phyloP scores from a whole-genome alignment of 2,329 filamentous ascomycete genomes.

The Diaporthe vaccinii region DNA sequence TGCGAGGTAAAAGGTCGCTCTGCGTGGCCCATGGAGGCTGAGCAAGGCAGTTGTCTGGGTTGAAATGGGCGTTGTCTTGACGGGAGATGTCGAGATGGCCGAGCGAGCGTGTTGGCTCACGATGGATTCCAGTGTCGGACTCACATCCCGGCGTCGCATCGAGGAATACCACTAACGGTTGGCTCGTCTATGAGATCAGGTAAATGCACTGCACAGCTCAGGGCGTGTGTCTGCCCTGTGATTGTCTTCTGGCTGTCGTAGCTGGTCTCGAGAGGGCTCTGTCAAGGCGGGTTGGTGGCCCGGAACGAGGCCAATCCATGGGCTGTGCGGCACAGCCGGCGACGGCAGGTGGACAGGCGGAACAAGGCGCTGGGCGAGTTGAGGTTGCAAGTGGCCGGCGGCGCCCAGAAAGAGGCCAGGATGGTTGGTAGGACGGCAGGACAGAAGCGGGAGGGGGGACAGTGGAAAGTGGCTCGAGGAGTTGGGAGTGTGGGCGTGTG shows the following conservation, averaged over 20 bases:
- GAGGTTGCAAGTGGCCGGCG: conserved; percentile 5
- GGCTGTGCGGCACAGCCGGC: conserved; percentile 26
- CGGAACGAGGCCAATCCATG: conserved; percentile 4
- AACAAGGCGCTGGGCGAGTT: neutral
- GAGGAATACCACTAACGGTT: neutral
- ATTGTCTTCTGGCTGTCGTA: neutral
- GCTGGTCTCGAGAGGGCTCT: neutral
- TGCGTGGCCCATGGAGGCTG: neutral
- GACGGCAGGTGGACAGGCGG: conserved; percentile 1
- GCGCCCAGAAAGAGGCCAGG: neutral
- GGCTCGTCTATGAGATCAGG: neutral
- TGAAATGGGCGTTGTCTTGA: neutral
- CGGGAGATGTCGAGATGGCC: neutral
- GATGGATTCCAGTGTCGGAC: neutral
- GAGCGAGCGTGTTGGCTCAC: neutral
- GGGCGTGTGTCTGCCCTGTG: neutral
- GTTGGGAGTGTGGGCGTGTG: neutral
- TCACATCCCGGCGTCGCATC: neutral
- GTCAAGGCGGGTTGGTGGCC: conserved; percentile 15
- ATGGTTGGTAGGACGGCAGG: conserved; percentile 2
- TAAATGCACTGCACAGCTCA: neutral
- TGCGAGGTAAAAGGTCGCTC: neutral
- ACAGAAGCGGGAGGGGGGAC: neutral
- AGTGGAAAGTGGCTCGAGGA: neutral
- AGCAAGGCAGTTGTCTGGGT: neutral